These are phyloP conservation scores for Myriangium duriaei DNA, from an alignment of 2,329 filamentous ascomycete species.

Conservation along the genomic window DNA sequence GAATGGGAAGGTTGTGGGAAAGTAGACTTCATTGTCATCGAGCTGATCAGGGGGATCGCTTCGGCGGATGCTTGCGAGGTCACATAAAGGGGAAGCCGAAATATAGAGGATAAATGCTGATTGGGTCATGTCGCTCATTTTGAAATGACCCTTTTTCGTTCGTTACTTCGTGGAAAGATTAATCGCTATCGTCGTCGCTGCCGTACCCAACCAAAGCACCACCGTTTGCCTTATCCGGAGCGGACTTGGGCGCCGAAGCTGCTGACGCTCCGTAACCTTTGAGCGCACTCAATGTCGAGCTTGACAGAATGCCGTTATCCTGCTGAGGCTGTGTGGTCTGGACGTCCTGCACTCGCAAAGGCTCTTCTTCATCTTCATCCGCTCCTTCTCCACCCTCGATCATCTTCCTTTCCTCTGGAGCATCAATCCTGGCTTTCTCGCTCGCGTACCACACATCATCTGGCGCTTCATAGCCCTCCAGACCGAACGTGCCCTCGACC, in stretches of 20 bases:
- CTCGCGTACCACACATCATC: conserved; percentile 88
- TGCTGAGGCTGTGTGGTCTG: conserved; percentile 29
- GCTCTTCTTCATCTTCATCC: conserved; percentile 26
- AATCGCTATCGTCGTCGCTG: conserved; percentile 71
- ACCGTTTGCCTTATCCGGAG: conserved; percentile 41
- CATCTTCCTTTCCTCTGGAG: conserved; percentile 48
- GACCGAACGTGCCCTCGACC: conserved; percentile 75
- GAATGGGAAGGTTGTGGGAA: too few relatives aligned
- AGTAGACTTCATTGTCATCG: too few relatives aligned
- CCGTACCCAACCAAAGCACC: conserved; percentile 80
- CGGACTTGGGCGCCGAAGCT: conserved; percentile 35
- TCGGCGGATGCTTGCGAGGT: too few relatives aligned
- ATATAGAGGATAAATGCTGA: too few relatives aligned
- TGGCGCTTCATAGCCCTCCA: conserved; percentile 85
- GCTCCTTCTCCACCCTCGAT: conserved; percentile 47
- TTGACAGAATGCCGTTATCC: conserved; percentile 60
- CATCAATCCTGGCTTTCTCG: conserved; percentile 54
- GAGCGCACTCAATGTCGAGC: conserved; percentile 68
- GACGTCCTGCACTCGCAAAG: conserved; percentile 33
- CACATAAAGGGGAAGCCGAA: too few relatives aligned
- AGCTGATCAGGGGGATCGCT: too few relatives aligned
- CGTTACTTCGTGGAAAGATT: conserved; percentile 13
- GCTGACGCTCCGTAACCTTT: conserved; percentile 39
- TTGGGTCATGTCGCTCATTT: too few relatives aligned
- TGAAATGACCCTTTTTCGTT: too few relatives aligned